These are phyloP conservation scores for Aspergillus tubingensis DNA, from an alignment of 2,329 filamentous ascomycete species.

Conservation along the genomic window DNA sequence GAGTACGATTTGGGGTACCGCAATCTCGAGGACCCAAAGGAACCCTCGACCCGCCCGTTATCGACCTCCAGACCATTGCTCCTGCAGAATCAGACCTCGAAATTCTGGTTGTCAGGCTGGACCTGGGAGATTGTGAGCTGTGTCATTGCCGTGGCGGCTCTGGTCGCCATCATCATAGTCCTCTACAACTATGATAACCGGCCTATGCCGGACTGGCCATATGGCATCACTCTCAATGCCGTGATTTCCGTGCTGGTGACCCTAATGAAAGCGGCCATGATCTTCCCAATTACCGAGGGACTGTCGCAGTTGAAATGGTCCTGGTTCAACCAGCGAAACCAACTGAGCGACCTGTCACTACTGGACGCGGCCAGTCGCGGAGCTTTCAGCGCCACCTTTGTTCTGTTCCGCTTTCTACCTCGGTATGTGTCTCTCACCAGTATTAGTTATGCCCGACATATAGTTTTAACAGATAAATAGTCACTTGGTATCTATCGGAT, in stretches of 20 bases:
- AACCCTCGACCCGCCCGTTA: constrained; percentile 15
- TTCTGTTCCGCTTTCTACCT: constrained; percentile 29
- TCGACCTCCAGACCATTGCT: constrained; percentile 18
- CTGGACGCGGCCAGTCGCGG: constrained; percentile 40
- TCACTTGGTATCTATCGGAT: constrained; percentile 31
- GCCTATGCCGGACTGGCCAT: constrained; percentile 33
- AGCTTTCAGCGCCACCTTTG: constrained; percentile 29
- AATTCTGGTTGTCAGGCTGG: constrained; percentile 24
- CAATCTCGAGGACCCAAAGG: constrained; percentile 14
- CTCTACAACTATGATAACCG: constrained; percentile 31
- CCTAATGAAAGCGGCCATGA: constrained; percentile 33
- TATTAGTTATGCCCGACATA: too few species aligned
- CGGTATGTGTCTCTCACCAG: constrained; percentile 18
- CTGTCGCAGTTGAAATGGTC: constrained; percentile 40
- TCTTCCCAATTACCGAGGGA: constrained; percentile 32
- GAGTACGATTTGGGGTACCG: constrained; percentile 20
- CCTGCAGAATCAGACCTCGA: constrained; percentile 16
- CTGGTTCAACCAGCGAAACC: constrained; percentile 32
- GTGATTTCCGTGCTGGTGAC: constrained; percentile 33
- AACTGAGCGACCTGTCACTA: constrained; percentile 33
- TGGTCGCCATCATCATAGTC: constrained; percentile 37
- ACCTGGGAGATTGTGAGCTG: constrained; percentile 24
- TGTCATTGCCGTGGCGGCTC: constrained; percentile 33
- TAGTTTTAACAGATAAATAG: constrained; percentile 9
- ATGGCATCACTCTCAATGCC: constrained; percentile 36